Conservation (phyloP, 306 rosid genomes). For the Boehmeria nivea region DNA sequence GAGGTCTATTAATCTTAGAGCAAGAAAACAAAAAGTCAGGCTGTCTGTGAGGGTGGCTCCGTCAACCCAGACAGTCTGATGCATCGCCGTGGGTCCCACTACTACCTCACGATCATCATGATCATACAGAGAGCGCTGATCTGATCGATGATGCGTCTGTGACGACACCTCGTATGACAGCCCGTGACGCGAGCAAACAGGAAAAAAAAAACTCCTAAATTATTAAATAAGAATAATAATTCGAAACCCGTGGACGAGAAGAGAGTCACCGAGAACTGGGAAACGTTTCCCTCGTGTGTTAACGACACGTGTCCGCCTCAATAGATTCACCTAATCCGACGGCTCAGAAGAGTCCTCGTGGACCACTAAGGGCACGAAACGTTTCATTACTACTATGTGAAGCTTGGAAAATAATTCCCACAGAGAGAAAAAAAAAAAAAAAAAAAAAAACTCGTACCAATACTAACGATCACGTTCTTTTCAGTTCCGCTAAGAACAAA, state of each 20-base stretch:
- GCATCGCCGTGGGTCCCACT: background rate
- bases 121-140: background rate
- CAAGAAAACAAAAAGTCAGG: slow-evolving; percentile 1
- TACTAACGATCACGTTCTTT: too few species aligned
- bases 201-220: too few species aligned
- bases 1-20: too few species aligned
- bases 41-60: background rate
- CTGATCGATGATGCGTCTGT: slow-evolving; percentile 7
- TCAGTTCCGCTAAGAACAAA: background rate
- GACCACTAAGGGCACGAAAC: slow-evolving; percentile 36
- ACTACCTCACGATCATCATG: background rate
- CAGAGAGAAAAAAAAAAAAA: background rate
- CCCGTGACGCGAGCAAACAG: background rate
- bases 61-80: background rate
- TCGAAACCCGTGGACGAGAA: too few species aligned
- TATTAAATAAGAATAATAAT: too few species aligned
- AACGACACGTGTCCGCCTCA: too few species aligned
- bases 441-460: background rate
- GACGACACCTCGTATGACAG: background rate
- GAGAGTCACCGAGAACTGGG: too few species aligned
- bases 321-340: background rate
- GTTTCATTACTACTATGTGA: slow-evolving; percentile 19
- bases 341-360: slow-evolving; percentile 1
- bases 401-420: too few species aligned
- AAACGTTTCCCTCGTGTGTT: too few species aligned